Evolutionary conservation across 1,284 basidiomycete genomes (phyloP), one percentile per base, ranked within the genome.

Genomic region (Sphaerobolus stellatus): DNA sequence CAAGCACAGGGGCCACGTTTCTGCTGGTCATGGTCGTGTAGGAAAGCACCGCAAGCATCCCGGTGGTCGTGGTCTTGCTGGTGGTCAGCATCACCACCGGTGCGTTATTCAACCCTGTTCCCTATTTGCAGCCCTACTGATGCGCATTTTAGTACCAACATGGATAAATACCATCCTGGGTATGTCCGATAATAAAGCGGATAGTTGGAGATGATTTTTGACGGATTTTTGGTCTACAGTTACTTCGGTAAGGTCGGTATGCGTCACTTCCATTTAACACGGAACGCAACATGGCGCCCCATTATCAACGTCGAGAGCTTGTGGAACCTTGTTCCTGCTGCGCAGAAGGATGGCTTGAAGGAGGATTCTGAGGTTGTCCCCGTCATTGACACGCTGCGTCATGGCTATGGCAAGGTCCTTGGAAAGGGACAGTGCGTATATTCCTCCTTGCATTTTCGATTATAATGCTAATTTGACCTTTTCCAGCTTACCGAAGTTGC

Each of bases 1-100:
- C 79, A 98, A 98, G 82, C 94, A 96, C 81, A 86, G 94, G 71
- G 94, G 94, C 69, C 94, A 99, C 82, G 96, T 99, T 69, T 98
- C 95, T 65, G 94, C 94, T 71, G 94, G 94, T 81, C 89, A 98
- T 79, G 96, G 96, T 79, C 95, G 96, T 90, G 90, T 99, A 71
- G 97, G 96, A 68, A 98, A 99, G 86, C 96, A 99, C 88, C 90
- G 96, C 77, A 98, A 99, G 79, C 94, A 97, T 73, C 97, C 97
- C 59, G 96, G 96, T 82, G 96, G 96, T 93, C 92, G 96, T 78
- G 96, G 96, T 98, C 90, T 98, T 70, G 96, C 96, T 80, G 97
- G 96, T 94, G 96, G 97, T 86, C 84, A 89, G 79, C 96, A 98
- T 81, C 96, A 99, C 83, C 97, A 99, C 88, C 83, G 96, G 89